Evolutionary conservation across 2,329 filamentous ascomycete species (phyloP), one percentile per base, ranked within the genome.

Genomic region (Claviceps pusilla): DNA sequence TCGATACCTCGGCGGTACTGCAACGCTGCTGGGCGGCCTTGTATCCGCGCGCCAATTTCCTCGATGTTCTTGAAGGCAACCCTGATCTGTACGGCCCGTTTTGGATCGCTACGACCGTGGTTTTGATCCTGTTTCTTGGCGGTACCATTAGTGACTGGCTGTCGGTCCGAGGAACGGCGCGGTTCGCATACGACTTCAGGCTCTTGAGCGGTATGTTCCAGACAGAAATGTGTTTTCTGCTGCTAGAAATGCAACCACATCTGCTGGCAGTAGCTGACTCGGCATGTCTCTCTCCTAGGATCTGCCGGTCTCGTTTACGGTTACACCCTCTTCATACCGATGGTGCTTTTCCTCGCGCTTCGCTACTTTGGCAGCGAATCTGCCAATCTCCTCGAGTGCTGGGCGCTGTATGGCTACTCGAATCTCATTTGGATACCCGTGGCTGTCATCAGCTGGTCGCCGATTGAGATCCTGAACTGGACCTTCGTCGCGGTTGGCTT

Each of bases 341-440:
- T 95, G 58, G 83, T 76, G 10, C 79, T 98, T 37, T 98, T 91
- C 83, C 85, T 84, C 24, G 86, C 87, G 60, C 76, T 98, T 60
- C 88, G 87, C 63, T 98, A 95, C 84, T 97, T 95, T 70, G 91
- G 91, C 55, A 93, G 88, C 69, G 89, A 95, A 67, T 87, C 83
- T 55, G 90, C 91, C 58, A 95, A 95, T 70, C 74, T 98, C 56
- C 79, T 98, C 60, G 93, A 98, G 74, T 95, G 89, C 75, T 90
- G 88, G 83, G 87, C 89, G 56, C 75, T 98, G 41, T 98, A 97
- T 69, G 93, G 93, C 54, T 98, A 98, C 74, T 82, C 86, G 55
- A 98, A 98, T 72, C 75, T 98, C 64, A 88, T 98, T 65, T 98
- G 93, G 93, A 90, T 98, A 62, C 88, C 86, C 2, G 90, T 98